Evolutionary conservation across 2,329 filamentous ascomycete species (phyloP), one percentile per base, ranked within the genome.

Genomic region (Arthrobotrys iridis): DNA sequence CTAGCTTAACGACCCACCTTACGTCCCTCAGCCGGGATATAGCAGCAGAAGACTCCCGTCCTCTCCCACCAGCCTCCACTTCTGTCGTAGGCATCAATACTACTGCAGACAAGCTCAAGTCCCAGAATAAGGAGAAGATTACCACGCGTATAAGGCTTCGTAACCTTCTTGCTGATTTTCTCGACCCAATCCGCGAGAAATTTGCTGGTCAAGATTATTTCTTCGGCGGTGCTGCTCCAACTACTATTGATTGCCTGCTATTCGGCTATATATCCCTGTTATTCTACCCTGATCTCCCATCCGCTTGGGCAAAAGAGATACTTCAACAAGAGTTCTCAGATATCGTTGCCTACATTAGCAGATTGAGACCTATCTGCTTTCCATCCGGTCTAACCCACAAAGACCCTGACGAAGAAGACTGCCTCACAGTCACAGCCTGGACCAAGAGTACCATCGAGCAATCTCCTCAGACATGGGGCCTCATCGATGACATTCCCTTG

Each of bases 181-280:
- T 96, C 58, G 86, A 87, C 33, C 91, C 93, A 0, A 81, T 97
- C 13, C 86, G 89, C 62, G 86, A 88, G 37, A 84, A 92, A 33
- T 84, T 89, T 18, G 86, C 84, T 0, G 81, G 83, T 15, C n/a
- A 46, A 11, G 11, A 43, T 1, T 90, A 87, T 79, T 81, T 92
- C 8, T 83, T 91, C 0, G 83, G 83, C 8, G 82, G 83, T 6
- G 80, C 83, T 0, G 79, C 83, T n/a, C 85, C 87, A 0, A 88
- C 88, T 1, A 88, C 86, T 64, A 82, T 96, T 22, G 93, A 97
- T 82, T 97, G 92, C 80, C 82, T 97, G 50, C 89, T 88, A 0
- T 88, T 92, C 79, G 95, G 90, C 8, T 96, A 96, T 81, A 84
- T 98, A 35, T 86, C 88, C 1, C 83, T 97, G 57, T 91, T 95